Conservation (phyloP, 1,284 basidiomycete genomes). For the Austroboletus niveus region DNA sequence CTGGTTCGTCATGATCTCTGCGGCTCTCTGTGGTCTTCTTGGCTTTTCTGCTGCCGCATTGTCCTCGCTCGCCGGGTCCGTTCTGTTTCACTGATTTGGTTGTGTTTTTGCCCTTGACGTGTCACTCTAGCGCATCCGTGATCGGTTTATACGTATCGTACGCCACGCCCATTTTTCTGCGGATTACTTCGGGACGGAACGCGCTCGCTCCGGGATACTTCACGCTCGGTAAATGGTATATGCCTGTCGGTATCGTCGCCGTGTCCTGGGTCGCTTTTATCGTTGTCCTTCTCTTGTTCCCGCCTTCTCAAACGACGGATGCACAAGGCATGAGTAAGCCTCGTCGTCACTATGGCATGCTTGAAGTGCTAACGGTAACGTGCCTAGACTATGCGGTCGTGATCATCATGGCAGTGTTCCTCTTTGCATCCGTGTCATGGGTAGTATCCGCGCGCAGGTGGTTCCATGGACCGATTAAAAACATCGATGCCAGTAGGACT, state of each 20-base stretch:
- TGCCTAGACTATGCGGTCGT: slow-evolving; percentile 64
- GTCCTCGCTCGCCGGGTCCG: slow-evolving; percentile 64
- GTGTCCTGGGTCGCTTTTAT: slow-evolving; percentile 68
- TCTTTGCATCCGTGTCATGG: slow-evolving; percentile 65
- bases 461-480: slow-evolving; percentile 68
- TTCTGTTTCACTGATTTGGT: slow-evolving; percentile 5
- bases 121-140: slow-evolving; percentile 56
- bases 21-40: slow-evolving; percentile 60
- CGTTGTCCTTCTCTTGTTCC: slow-evolving; percentile 59
- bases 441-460: slow-evolving; percentile 63
- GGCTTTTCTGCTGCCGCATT: slow-evolving; percentile 65
- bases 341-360: neutral
- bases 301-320: slow-evolving; percentile 41
- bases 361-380: neutral
- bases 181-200: slow-evolving; percentile 63
- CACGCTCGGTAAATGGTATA: slow-evolving; percentile 56
- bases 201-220: slow-evolving; percentile 60
- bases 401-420: slow-evolving; percentile 60
- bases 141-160: slow-evolving; percentile 69
- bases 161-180: slow-evolving; percentile 63
- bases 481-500: slow-evolving; percentile 36
- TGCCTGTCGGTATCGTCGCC: slow-evolving; percentile 57
- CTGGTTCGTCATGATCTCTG: slow-evolving; percentile 64
- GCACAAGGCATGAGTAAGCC: slow-evolving; percentile 54
- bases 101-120: no score